These are phyloP conservation scores for Thalia dealbata DNA, from an alignment of 176 grass and related monocot genomes.

Conservation along the genomic window DNA sequence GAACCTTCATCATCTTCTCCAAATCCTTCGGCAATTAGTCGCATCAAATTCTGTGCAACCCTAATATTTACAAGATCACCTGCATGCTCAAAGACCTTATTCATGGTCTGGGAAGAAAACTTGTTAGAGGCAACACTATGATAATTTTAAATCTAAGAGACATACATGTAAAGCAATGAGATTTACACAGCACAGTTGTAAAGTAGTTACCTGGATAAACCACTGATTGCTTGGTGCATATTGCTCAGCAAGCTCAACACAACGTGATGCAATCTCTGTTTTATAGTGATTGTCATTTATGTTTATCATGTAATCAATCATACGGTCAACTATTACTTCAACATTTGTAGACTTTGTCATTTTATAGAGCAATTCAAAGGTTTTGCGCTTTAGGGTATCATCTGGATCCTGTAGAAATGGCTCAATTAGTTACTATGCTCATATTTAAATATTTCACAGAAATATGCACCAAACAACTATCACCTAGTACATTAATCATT, in stretches of 20 bases:
- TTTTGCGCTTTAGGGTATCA: slow-evolving; percentile 97
- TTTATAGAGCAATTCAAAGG: slow-evolving; percentile 98
- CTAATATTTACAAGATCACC: slow-evolving; percentile 94
- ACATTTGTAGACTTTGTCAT: slow-evolving; percentile 99
- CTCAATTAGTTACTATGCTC: background rate
- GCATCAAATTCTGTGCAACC: slow-evolving; percentile 99
- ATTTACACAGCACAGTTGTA: background rate
- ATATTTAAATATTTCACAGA: background rate
- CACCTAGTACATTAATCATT: background rate
- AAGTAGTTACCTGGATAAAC: slow-evolving; percentile 73
- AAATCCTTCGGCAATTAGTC: slow-evolving; percentile 98
- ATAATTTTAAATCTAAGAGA: background rate
- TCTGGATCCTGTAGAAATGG: slow-evolving; percentile 66
- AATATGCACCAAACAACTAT: background rate
- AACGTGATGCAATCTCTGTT: slow-evolving; percentile 94
- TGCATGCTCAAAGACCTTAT: slow-evolving; percentile 99
- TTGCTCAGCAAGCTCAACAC: slow-evolving; percentile 98
- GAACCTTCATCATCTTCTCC: slow-evolving; percentile 96
- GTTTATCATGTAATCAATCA: slow-evolving; percentile 98
- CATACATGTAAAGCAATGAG: background rate
- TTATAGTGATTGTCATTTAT: slow-evolving; percentile 97
- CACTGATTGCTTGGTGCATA: slow-evolving; percentile 98
- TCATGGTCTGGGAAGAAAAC: slow-evolving; percentile 74
- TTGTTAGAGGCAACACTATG: slow-evolving; percentile 18
- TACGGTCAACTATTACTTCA: slow-evolving; percentile 99